Conservation (phyloP, 2,329 filamentous ascomycete species). For the Venturia nashicola region DNA sequence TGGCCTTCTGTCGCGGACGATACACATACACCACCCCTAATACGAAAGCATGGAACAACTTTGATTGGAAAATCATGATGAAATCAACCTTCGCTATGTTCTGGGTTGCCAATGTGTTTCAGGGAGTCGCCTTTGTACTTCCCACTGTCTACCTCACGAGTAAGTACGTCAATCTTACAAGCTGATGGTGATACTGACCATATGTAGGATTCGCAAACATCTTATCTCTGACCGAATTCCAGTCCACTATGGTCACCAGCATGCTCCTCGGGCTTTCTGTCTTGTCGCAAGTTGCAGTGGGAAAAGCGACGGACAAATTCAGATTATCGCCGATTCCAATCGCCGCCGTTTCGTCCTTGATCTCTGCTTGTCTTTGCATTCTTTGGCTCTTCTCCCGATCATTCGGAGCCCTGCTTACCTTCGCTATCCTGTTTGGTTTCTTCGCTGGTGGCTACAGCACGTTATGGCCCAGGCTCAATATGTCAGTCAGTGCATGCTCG, state of each 20-base stretch:
- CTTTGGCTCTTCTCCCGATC: constrained; percentile 5
- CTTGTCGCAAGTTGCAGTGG: not conserved
- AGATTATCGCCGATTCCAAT: not conserved
- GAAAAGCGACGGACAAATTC: not conserved
- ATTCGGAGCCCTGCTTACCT: constrained; percentile 1
- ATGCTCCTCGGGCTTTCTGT: not conserved
- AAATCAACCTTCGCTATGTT: not conserved
- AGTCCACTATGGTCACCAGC: not conserved
- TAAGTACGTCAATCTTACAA: not conserved
- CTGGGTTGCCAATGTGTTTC: constrained; percentile 4
- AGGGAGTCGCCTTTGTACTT: constrained; percentile 7
- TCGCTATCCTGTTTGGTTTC: constrained; percentile 8
- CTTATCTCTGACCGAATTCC: not conserved
- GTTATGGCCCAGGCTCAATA: constrained; percentile 1
- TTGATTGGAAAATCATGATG: not conserved
- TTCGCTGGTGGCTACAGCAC: constrained; percentile 9
- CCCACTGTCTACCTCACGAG: constrained; percentile 6
- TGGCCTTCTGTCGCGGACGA: constrained; percentile 3
- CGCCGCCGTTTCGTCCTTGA: constrained; percentile 1
- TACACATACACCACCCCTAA: not conserved
- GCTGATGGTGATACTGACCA: not conserved
- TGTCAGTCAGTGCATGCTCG: not conserved
- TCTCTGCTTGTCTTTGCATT: constrained; percentile 2
- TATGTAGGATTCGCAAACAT: not conserved
- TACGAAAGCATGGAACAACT: not conserved